These are phyloP conservation scores for Rhizopogon sp. DNA, from an alignment of 768 basidiomycete genomes.

Conservation along the genomic window DNA sequence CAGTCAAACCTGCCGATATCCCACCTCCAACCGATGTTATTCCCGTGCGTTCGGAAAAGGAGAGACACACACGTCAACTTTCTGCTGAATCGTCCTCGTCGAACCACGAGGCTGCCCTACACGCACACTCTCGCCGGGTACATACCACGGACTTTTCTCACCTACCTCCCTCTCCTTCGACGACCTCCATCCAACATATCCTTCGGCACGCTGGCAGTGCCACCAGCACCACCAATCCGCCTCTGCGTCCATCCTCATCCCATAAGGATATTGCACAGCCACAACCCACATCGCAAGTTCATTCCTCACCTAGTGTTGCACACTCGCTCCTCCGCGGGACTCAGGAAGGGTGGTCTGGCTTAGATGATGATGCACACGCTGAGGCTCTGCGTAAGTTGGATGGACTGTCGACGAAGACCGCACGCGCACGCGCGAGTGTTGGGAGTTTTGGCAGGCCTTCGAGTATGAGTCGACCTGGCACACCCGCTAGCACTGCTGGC, in stretches of 20 bases:
- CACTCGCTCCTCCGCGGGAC: conserved; percentile 84
- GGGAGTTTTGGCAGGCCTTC: conserved; percentile 65
- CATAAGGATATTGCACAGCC: conserved; percentile 28
- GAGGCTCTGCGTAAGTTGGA: conserved; percentile 93
- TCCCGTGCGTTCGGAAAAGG: conserved; percentile 22
- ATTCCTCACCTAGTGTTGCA: conserved; percentile 62
- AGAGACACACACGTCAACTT: conserved; percentile 56
- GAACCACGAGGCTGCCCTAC: conserved; percentile 42
- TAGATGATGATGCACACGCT: conserved; percentile 84
- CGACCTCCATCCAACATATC: conserved; percentile 85
- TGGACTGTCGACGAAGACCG: conserved; percentile 73
- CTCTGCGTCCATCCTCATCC: conserved; percentile 29
- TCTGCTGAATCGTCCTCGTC: conserved; percentile 68
- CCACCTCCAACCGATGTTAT: conserved; percentile 12
- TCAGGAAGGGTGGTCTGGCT: conserved; percentile 84
- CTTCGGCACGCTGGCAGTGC: conserved; percentile 50
- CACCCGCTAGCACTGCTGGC: conserved; percentile 58
- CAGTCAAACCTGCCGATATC: conserved; percentile 25
- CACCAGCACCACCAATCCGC: conserved; percentile 32
- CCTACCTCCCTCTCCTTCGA: conserved; percentile 85
- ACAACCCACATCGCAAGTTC: conserved; percentile 34
- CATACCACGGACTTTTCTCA: conserved; percentile 81
- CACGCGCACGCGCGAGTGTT: conserved; percentile 73
- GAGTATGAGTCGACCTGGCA: conserved; percentile 65
- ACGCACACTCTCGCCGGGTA: conserved; percentile 48